These are phyloP conservation scores for Raddia distichophylla DNA, from an alignment of 176 grass and related monocot genomes.

Conservation along the genomic window DNA sequence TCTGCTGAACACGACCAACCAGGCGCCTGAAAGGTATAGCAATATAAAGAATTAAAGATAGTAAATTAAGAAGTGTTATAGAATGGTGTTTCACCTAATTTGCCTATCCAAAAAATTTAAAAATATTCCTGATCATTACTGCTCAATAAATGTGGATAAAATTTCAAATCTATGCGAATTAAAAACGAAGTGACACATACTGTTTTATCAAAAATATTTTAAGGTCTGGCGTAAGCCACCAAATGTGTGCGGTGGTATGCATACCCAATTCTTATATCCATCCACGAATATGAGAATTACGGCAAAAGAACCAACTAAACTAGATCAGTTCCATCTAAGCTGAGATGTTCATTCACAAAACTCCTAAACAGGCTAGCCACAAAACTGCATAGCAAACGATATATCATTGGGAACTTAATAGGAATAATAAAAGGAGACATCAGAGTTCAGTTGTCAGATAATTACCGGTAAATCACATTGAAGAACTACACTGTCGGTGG, in stretches of 20 bases:
- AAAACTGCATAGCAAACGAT: neutral
- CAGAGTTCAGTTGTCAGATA: slow-evolving; percentile 7
- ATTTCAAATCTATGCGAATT: neutral
- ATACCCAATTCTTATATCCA: neutral
- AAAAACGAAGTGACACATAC: neutral
- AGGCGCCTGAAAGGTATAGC: slow-evolving; percentile 55
- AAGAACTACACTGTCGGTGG: slow-evolving; percentile 57
- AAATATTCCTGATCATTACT: neutral
- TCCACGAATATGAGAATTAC: neutral
- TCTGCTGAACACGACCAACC: slow-evolving; percentile 79
- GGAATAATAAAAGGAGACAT: neutral
- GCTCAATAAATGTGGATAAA: neutral
- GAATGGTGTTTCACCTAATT: slow-evolving; percentile 4
- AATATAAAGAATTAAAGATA: neutral
- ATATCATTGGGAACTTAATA: slow-evolving; percentile 10
- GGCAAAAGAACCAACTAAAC: slow-evolving; percentile 13
- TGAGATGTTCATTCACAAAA: neutral
- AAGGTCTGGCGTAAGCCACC: neutral
- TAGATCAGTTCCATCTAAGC: neutral
- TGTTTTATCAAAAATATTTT: slow-evolving; percentile 5
- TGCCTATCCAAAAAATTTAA: neutral
- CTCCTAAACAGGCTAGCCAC: neutral
- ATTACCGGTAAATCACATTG: slow-evolving; percentile 86
- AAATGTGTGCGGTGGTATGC: neutral
- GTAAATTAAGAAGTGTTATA: neutral